phyloP scores from a whole-genome alignment of 1,284 basidiomycete species.

The Ganoderma leucocontextum region DNA sequence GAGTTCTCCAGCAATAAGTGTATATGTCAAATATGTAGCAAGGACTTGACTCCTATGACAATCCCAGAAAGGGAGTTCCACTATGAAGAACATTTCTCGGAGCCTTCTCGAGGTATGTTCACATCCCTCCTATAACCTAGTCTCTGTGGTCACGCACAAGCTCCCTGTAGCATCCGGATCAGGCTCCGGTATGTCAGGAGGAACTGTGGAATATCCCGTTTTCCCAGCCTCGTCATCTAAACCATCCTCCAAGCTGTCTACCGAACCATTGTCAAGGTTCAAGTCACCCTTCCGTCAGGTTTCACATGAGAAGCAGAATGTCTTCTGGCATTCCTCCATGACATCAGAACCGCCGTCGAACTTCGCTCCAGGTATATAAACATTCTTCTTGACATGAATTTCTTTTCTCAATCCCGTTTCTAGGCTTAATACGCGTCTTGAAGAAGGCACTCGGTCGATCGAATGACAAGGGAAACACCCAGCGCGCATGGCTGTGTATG shows the following conservation, averaged over 20 bases:
- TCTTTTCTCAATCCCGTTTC: constrained; percentile 34
- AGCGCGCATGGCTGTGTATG: constrained; percentile 72
- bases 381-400: neutral
- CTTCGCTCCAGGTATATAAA: constrained; percentile 71
- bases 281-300: constrained; percentile 21
- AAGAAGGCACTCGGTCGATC: constrained; percentile 61
- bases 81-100: constrained; percentile 55
- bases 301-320: constrained; percentile 46
- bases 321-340: constrained; percentile 70
- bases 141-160: neutral
- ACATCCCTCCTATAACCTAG: too few species aligned
- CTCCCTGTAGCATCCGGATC: constrained; percentile 7
- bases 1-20: constrained; percentile 30
- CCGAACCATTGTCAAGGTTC: constrained; percentile 11
- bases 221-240: constrained; percentile 2
- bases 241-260: constrained; percentile 17
- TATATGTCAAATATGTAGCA: constrained; percentile 59
- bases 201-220: neutral
- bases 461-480: constrained; percentile 58
- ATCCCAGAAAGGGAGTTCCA: constrained; percentile 52
- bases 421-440: constrained; percentile 76
- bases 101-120: constrained; percentile 29
- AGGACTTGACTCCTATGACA: constrained; percentile 48
- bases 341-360: constrained; percentile 65
- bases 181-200: constrained; percentile 1